phyloP scores from a whole-genome alignment of 1,284 basidiomycete genomes.

The Entoloma clypeatum region DNA sequence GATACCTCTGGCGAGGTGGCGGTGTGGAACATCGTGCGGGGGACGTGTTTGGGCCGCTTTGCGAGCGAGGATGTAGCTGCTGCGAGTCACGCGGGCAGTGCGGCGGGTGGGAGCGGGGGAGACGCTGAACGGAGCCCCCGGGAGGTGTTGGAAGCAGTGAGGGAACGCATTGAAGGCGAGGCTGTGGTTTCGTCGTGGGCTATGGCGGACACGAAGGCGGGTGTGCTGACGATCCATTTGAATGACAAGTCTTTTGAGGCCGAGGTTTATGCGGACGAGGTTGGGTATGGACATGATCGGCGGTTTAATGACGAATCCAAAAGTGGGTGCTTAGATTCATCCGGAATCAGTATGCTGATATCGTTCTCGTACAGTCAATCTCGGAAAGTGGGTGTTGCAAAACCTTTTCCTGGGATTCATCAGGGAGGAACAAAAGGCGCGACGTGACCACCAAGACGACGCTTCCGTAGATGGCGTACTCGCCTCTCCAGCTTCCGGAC shows the following conservation, averaged over 20 bases:
- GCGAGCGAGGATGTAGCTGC: conserved; percentile 62
- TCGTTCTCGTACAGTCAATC: conserved; percentile 52
- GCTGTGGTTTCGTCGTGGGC: conserved; percentile 86
- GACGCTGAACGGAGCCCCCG: conserved; percentile 59
- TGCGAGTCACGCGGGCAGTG: conserved; percentile 38
- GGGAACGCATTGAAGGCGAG: conserved; percentile 89
- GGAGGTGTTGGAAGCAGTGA: conserved; percentile 84
- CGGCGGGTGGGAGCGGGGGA: conserved; percentile 25
- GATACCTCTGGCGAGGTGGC: conserved; percentile 85
- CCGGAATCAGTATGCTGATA: conserved; percentile 13
- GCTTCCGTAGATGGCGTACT: conserved; percentile 7
- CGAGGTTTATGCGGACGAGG: conserved; percentile 93
- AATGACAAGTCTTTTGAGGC: conserved; percentile 88
- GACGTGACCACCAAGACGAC: conserved; percentile 24
- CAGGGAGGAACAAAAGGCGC: conserved; percentile 53
- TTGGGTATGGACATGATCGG: conserved; percentile 56
- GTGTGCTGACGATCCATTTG: conserved; percentile 85
- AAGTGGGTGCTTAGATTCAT: conserved; percentile 46
- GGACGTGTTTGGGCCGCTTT: conserved; percentile 75
- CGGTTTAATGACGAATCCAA: conserved; percentile 75
- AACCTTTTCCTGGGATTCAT: conserved; percentile 74
- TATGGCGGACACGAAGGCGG: conserved; percentile 85
- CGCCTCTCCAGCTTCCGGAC: too few relatives aligned
- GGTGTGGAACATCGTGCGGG: conserved; percentile 89
- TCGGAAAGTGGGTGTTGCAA: conserved; percentile 76